Evolutionary conservation across 2,329 filamentous ascomycete species (phyloP).

Genomic region (Exophiala mesophila): DNA sequence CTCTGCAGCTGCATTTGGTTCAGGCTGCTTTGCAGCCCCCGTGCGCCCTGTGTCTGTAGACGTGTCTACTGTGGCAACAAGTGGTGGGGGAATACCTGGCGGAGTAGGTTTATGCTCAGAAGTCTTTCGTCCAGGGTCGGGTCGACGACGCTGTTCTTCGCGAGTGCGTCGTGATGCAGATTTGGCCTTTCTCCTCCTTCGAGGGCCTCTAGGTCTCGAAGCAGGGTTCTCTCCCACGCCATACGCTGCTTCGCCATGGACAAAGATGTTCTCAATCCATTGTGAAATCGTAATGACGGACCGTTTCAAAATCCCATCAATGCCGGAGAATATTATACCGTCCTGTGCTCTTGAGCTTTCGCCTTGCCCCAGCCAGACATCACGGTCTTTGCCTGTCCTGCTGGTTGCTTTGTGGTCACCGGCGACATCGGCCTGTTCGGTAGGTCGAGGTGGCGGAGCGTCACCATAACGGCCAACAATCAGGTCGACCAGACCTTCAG

Average conservation of each 20-base stretch:
- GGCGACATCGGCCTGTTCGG: too few relatives aligned
- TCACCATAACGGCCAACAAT: slow-evolving; percentile 82
- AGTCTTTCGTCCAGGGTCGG: slow-evolving; percentile 19
- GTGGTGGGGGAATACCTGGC: slow-evolving; percentile 42
- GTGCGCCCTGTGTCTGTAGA: slow-evolving; percentile 22
- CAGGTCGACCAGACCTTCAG: slow-evolving; percentile 80
- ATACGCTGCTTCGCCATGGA: slow-evolving; percentile 77
- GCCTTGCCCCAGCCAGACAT: slow-evolving; percentile 69
- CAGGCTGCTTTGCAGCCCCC: slow-evolving; percentile 5
- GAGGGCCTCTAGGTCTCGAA: slow-evolving; percentile 52
- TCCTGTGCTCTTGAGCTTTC: slow-evolving; percentile 65
- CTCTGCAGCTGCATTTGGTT: not conserved
- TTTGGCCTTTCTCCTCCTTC: slow-evolving; percentile 23
- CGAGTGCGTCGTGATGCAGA: slow-evolving; percentile 2
- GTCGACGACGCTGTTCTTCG: slow-evolving; percentile 3
- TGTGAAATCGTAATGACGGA: slow-evolving; percentile 69
- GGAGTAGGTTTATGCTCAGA: slow-evolving; percentile 25
- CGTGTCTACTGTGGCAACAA: slow-evolving; percentile 31
- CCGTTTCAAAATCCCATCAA: slow-evolving; percentile 64
- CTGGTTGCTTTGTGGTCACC: too few relatives aligned
- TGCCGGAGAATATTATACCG: slow-evolving; percentile 79
- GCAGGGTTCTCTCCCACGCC: slow-evolving; percentile 75
- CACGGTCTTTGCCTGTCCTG: slow-evolving; percentile 26
- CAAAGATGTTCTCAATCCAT: slow-evolving; percentile 87
- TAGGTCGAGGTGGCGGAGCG: too few relatives aligned